Conservation (phyloP, 164 flowering plant genomes). For the Vitis rupestris region DNA sequence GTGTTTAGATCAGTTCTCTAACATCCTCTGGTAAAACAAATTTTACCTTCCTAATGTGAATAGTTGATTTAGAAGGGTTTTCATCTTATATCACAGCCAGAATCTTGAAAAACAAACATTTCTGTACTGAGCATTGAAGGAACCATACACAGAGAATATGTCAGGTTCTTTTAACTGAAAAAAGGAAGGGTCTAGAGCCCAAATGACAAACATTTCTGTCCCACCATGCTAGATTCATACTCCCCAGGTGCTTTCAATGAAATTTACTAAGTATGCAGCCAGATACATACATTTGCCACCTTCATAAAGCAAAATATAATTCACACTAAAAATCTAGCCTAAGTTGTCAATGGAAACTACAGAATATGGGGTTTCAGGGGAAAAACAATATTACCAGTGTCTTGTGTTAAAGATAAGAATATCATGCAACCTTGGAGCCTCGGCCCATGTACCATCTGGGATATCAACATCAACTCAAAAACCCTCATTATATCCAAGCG, state of each 20-base stretch:
- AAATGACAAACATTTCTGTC: no score
- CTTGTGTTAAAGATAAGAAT: conserved; percentile 92
- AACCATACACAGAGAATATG: no score
- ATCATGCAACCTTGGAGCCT: conserved; percentile 81
- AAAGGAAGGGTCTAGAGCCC: no score
- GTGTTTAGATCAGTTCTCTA: no score
- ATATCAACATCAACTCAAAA: conserved; percentile 93
- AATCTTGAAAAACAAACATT: background rate
- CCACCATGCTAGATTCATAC: no score
- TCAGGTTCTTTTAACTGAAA: no score
- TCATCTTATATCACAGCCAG: conserved; percentile 1
- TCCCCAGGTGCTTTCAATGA: no score
- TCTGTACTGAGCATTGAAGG: no score
- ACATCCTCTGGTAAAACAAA: no score
- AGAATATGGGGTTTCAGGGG: background rate
- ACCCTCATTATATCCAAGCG: conserved; percentile 86
- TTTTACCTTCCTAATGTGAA: no score
- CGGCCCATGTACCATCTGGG: conserved; percentile 84
- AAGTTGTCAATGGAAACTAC: background rate
- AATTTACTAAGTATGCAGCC: no score
- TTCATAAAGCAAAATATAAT: background rate
- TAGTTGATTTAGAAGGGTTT: background rate
- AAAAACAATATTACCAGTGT: conserved; percentile 67
- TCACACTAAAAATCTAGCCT: no score
- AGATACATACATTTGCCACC: background rate